A percentile compares a stretch with the other conserved stretches of the same genome.
Conservation (phyloP, 306 rosid genomes). For the Sechiopsis laciniata region DNA sequence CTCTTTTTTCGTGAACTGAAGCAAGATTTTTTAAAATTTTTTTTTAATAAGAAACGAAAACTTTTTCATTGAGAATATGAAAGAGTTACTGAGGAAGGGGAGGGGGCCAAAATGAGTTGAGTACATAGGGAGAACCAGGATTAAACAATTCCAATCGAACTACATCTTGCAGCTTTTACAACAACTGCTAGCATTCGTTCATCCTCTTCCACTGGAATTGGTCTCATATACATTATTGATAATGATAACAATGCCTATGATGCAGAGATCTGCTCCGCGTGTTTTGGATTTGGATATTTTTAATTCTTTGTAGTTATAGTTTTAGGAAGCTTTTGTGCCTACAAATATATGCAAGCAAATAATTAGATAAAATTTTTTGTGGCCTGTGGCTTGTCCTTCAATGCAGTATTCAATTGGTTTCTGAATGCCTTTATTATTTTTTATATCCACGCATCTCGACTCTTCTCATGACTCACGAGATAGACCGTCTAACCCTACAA, state of each 20-base stretch:
- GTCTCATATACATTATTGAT: neutral
- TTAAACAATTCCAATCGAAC: too few species aligned
- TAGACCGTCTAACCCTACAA: too few species aligned
- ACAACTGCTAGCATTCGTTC: neutral
- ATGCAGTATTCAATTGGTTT: neutral
- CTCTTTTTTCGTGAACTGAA: slow-evolving; percentile 6
- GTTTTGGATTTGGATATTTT: neutral
- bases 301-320: neutral
- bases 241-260: neutral
- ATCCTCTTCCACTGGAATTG: slow-evolving; percentile 3
- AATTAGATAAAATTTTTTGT: neutral
- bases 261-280: neutral
- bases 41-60: neutral
- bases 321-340: slow-evolving; percentile 10
- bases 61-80: too few species aligned
- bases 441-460: too few species aligned
- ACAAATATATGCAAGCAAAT: neutral
- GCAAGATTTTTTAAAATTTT: neutral
- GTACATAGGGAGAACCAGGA: too few species aligned
- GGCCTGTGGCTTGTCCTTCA: neutral
- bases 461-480: too few species aligned
- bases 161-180: neutral
- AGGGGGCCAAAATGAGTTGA: too few species aligned
- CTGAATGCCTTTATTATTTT: too few species aligned
- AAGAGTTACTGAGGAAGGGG: too few species aligned